Percentiles rank a stretch among this genome's conserved stretches.
These are phyloP conservation scores for Mucor ambiguus DNA, from an alignment of 371 early-diverging fungal genomes.

Conservation along the genomic window DNA sequence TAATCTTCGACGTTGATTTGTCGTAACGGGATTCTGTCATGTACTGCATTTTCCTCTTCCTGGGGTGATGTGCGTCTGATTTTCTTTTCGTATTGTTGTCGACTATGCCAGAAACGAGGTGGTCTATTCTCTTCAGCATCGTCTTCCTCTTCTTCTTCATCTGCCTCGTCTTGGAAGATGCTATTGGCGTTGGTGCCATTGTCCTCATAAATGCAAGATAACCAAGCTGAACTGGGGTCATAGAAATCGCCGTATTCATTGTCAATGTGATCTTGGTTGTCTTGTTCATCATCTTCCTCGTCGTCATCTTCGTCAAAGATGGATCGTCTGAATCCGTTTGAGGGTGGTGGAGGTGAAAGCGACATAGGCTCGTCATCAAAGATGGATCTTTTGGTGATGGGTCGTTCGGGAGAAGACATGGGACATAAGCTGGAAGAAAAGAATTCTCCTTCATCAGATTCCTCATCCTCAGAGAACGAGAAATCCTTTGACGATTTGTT, in stretches of 20 bases:
- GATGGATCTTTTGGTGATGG: background rate
- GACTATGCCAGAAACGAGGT: slow-evolving; percentile 1
- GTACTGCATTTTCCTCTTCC: background rate
- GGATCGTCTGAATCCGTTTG: background rate
- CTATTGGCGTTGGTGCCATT: background rate
- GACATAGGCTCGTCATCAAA: slow-evolving; percentile 14
- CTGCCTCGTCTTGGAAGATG: background rate
- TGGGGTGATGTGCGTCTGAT: slow-evolving; percentile 7
- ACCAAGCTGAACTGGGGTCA: slow-evolving; percentile 13
- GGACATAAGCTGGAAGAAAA: slow-evolving; percentile 18
- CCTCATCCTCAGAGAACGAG: slow-evolving; percentile 22
- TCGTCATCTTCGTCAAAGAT: slow-evolving; percentile 4
- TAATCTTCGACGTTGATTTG: slow-evolving; percentile 18
- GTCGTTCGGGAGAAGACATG: slow-evolving; percentile 14
- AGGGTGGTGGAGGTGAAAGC: background rate
- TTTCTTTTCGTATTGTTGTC: background rate
- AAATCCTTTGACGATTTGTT: background rate
- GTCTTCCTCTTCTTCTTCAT: background rate
- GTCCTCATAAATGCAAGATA: slow-evolving; percentile 8
- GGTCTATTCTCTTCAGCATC: slow-evolving; percentile 17
- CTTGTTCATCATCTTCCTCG: background rate
- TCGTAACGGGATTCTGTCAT: slow-evolving; percentile 18
- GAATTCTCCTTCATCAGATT: slow-evolving; percentile 19
- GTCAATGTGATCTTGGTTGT: background rate
- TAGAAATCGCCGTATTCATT: background rate